Base-by-base conservation (phyloP, 495 filamentous ascomycete species). In the Trichoderma erinaceum region DNA sequence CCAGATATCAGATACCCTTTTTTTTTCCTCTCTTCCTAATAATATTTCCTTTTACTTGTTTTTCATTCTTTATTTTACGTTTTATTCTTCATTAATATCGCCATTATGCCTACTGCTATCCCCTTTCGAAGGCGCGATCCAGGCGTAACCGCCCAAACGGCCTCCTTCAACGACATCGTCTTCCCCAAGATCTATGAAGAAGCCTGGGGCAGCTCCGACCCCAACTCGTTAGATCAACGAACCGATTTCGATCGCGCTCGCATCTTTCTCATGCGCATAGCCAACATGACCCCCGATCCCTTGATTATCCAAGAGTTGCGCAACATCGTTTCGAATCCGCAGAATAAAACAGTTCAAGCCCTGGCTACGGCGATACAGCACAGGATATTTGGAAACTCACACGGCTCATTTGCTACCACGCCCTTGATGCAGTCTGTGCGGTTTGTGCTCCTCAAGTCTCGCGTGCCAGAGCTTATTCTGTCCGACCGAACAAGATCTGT, bases 381-480 rank as follows among this genome's bases (percentile, higher is more conserved):
- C 32, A 58, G 70, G 27, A 69, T 78, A 25, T 78, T 73, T 56
- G 70, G 70, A 10, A 70, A 74, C 69, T 70, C 73, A 23, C 77
- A 78, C 52, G 70, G 73, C 67, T 69, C 73, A 1, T 78, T 78
- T 46, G 50, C 64, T 43, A 67, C 72, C 16, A 74, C 75, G 4
- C 77, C 75, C 5, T 43, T 78, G 32, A 68, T 77, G 25, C 77
- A 78, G 69, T 72, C 74, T 27, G 71, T 77, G 48, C 75, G 77
- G 64, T 78, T 76, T 65, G 70, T 78, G 63, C 71, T 77, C 10
- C 71, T 78, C 73, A 77, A 76, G 69, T 71, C 71, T 18, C 68
- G 69, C 13, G 68, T 76, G 4, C 71, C 74, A 48, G 71, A 73
- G 29, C 65, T 61, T 44, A 70, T 70, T 11, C 66, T 71, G 50